Evolutionary conservation across 1,139 yeast species (phyloP), one percentile per base, ranked within the genome.

Genomic region (Candida frijolesensis): DNA sequence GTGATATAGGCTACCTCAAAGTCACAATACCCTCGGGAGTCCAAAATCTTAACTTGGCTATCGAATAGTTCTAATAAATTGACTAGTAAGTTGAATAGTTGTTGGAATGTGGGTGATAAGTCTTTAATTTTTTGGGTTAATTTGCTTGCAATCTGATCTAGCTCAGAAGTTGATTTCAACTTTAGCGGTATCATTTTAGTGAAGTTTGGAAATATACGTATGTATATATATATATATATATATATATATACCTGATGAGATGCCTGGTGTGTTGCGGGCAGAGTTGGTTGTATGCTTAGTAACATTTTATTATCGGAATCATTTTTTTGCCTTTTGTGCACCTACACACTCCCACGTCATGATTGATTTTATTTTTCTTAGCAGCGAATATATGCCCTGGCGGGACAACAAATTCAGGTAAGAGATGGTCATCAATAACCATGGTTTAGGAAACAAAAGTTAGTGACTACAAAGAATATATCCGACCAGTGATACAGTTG

Each of bases 1-100:
- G 69, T 59, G 1, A 74, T 63, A 51, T 63, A 71, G 1, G 76
- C 74, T 48, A 72, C 48, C 51, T 72, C 78, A 53, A 62, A 68
- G 55, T 76, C 80, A 58, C 80, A 75, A 52, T 67, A 69, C 0
- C 72, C 71, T 3, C 66, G 37, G 16, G 51, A 55, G 4, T 64
- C 62, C 9, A 59, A 51, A 50, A 71, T 64, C 42, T 63, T 65
- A 40, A 57, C 43, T 54, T 76, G 76, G 48, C 67, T 64, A 44
- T 64, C 65, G 54, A 75, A 68, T 25, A 66, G 60, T 52, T 76
- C 79, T 19, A 76, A 57, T 18, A 76, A 57, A 10, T 68, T 61
- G 16, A 75, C 61, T 52, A 69, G 72, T 45, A 48, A 42, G 38
- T 45, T 45, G 37, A 51, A 46, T 32, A 51, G 33, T 16, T 44